Conservation (phyloP, 2,329 filamentous ascomycete genomes). For the Cadophora sp. region DNA sequence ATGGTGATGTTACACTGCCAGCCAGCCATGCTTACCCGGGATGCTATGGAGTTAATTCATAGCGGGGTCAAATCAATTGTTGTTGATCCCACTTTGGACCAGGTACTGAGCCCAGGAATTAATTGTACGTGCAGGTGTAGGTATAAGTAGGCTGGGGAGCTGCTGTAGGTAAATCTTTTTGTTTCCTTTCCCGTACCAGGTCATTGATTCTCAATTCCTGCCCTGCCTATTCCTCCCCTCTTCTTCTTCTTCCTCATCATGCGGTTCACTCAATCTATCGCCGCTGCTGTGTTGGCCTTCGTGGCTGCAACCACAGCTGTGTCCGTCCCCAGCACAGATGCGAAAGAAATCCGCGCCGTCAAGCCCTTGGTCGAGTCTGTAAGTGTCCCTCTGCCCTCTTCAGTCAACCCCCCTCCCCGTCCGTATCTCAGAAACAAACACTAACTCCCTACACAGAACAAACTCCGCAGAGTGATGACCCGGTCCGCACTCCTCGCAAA, state of each 20-base stretch:
- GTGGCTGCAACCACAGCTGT: conserved; percentile 7
- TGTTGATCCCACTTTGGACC: conserved; percentile 6
- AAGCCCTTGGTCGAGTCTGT: conserved; percentile 18
- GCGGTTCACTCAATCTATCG: conserved; percentile 18
- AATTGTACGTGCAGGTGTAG: neutral
- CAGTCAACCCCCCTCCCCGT: too few species aligned
- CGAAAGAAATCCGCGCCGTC: neutral
- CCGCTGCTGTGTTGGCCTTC: neutral
- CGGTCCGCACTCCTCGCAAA: conserved; percentile 48
- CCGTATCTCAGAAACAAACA: neutral
- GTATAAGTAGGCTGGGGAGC: conserved; percentile 1
- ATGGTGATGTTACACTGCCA: neutral
- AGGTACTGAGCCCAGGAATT: neutral
- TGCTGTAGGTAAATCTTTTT: neutral
- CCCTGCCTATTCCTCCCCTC: neutral
- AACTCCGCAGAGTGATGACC: conserved; percentile 13
- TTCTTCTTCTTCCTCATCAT: neutral
- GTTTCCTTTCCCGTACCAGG: neutral
- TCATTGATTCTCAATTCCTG: conserved; percentile 5
- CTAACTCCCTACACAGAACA: neutral
- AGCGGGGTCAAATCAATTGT: neutral
- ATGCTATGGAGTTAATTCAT: neutral
- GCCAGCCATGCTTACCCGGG: neutral
- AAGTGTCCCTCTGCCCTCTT: neutral
- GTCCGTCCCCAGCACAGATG: neutral